Conservation (phyloP, 257 asterid genomes). For the Vinca minor region DNA sequence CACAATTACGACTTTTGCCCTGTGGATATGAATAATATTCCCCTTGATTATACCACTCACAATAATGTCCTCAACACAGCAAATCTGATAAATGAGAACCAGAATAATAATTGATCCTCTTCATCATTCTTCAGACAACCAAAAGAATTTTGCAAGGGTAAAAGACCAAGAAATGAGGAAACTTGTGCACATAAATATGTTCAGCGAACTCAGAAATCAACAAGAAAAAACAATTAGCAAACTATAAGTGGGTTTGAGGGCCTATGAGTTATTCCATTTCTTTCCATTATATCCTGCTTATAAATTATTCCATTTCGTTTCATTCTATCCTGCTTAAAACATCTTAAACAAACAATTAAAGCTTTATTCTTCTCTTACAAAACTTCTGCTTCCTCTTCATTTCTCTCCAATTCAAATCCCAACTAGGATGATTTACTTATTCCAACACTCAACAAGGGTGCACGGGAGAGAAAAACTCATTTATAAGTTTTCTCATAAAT, state of each 20-base stretch:
- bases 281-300: too few relatives aligned
- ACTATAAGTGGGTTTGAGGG: neutral
- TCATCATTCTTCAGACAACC: neutral
- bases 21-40: conserved; percentile 85
- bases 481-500: neutral
- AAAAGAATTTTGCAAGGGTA: neutral
- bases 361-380: neutral
- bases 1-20: conserved; percentile 81
- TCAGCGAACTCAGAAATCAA: neutral
- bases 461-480: neutral
- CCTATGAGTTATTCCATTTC: too few relatives aligned
- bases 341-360: neutral
- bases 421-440: neutral
- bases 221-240: neutral
- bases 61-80: conserved; percentile 90
- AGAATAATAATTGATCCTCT: conserved; percentile 13
- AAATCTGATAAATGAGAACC: conserved; percentile 47
- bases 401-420: neutral
- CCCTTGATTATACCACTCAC: conserved; percentile 77
- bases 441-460: neutral
- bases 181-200: neutral
- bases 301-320: too few relatives aligned
- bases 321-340: neutral
- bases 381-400: neutral
- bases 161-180: neutral